These are phyloP conservation scores for Dictyostelium gargantuum DNA, from an alignment of 208 protist genomes.

Conservation along the genomic window DNA sequence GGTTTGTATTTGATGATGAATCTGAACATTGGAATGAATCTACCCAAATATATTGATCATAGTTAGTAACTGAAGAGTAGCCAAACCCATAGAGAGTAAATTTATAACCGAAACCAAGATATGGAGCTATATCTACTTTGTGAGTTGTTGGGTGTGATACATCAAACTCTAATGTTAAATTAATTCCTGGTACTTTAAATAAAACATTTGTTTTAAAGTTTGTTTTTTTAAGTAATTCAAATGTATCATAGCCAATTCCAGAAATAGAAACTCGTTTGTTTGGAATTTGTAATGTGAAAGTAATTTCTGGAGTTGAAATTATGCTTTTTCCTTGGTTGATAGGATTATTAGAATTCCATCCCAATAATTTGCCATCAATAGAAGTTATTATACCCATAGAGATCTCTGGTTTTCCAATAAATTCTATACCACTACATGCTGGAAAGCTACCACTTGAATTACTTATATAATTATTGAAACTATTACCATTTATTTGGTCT, in stretches of 20 bases:
- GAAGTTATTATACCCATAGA: not conserved
- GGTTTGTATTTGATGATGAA: not conserved
- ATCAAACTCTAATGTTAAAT: not conserved
- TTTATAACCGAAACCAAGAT: not conserved
- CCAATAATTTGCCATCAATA: not conserved
- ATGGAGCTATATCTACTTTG: not conserved
- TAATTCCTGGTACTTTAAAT: not conserved
- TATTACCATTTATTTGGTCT: not conserved
- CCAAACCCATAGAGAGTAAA: not conserved
- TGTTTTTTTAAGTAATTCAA: not conserved
- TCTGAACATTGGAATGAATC: not conserved
- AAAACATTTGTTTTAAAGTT: not conserved
- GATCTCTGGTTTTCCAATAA: not conserved
- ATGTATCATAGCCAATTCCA: rapidly evolving
- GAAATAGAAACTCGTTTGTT: not conserved
- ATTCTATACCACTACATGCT: not conserved
- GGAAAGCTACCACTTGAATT: not conserved
- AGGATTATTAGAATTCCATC: not conserved
- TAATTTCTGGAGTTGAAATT: not conserved
- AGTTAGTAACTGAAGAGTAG: no score
- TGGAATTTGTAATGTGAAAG: not conserved
- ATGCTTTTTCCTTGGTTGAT: no score
- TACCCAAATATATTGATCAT: no score
- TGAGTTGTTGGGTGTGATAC: not conserved
- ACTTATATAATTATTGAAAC: not conserved